Evolutionary conservation across 768 basidiomycete genomes (phyloP).

Genomic region (Leccinum variicolor): DNA sequence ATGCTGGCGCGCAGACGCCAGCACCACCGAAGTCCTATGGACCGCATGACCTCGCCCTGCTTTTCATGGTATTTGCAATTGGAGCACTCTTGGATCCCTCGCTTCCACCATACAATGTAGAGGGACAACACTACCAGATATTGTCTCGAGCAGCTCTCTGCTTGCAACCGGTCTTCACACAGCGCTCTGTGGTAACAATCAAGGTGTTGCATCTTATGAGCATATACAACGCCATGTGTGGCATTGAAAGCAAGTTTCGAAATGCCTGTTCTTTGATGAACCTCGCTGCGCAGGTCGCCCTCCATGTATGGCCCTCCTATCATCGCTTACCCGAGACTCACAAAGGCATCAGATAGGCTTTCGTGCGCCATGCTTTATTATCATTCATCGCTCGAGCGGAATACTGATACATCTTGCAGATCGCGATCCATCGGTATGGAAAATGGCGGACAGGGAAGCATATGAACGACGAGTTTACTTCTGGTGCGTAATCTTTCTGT

Average conservation of each 20-base stretch:
- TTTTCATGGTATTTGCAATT: constrained; percentile 46
- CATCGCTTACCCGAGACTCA: neutral
- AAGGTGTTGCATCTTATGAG: constrained; percentile 53
- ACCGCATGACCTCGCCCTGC: constrained; percentile 48
- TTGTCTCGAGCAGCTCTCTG: constrained; percentile 45
- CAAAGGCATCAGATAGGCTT: constrained; percentile 9
- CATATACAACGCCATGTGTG: constrained; percentile 52
- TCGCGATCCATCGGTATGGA: constrained; percentile 50
- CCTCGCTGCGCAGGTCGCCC: constrained; percentile 46
- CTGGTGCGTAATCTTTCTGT: constrained; percentile 31
- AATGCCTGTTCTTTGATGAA: constrained; percentile 44
- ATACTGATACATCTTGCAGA: constrained; percentile 29
- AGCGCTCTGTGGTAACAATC: constrained; percentile 45
- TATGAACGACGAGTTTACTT: constrained; percentile 55
- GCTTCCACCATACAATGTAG: constrained; percentile 45
- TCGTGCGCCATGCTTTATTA: constrained; percentile 8
- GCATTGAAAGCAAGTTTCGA: constrained; percentile 48
- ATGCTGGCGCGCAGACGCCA: neutral
- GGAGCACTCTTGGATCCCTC: constrained; percentile 47
- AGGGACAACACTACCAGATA: constrained; percentile 50
- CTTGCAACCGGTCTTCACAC: constrained; percentile 42
- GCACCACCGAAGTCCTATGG: constrained; percentile 30
- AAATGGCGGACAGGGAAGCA: constrained; percentile 45
- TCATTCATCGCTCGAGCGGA: neutral
- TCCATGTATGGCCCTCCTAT: constrained; percentile 35